These are phyloP conservation scores for Diplogelasinospora grovesii DNA, from an alignment of 495 filamentous ascomycete species.

Conservation along the genomic window DNA sequence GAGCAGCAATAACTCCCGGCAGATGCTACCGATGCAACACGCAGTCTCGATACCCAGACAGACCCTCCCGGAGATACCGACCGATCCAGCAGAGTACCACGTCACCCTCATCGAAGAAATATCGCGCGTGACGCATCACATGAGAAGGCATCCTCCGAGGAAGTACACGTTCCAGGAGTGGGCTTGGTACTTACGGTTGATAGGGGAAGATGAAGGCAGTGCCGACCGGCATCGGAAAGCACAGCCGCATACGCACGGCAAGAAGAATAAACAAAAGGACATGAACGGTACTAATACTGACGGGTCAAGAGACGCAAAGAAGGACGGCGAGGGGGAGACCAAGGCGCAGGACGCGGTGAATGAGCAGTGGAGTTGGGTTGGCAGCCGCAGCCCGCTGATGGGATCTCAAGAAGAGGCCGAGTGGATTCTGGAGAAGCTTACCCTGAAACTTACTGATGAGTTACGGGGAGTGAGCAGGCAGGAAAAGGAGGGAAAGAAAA, in stretches of 20 bases:
- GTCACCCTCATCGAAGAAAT: constrained; percentile 63
- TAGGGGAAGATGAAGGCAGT: constrained; percentile 61
- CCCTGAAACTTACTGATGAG: constrained; percentile 47
- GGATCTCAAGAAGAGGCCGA: constrained; percentile 65
- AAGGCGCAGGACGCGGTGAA: constrained; percentile 1
- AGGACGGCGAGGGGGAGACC: not conserved
- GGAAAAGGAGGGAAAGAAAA: constrained; percentile 7
- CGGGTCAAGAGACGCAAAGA: not conserved
- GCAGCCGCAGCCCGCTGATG: constrained; percentile 64
- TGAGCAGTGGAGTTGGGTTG: constrained; percentile 51
- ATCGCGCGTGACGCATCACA: constrained; percentile 56
- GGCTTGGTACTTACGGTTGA: constrained; percentile 69
- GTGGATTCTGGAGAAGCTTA: constrained; percentile 69
- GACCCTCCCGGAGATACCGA: constrained; percentile 21
- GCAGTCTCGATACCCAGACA: constrained; percentile 24
- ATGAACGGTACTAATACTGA: not conserved
- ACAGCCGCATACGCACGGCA: constrained; percentile 1
- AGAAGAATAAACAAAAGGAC: not conserved
- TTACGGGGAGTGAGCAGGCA: constrained; percentile 27
- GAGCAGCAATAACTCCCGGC: constrained; percentile 1
- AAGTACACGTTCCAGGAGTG: constrained; percentile 77
- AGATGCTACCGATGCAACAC: constrained; percentile 12
- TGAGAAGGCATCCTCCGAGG: constrained; percentile 51
- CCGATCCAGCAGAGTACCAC: constrained; percentile 51
- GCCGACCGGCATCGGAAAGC: constrained; percentile 34